Base-by-base conservation (phyloP, 768 basidiomycete species). In the Phlegmacium glaucopus region DNA sequence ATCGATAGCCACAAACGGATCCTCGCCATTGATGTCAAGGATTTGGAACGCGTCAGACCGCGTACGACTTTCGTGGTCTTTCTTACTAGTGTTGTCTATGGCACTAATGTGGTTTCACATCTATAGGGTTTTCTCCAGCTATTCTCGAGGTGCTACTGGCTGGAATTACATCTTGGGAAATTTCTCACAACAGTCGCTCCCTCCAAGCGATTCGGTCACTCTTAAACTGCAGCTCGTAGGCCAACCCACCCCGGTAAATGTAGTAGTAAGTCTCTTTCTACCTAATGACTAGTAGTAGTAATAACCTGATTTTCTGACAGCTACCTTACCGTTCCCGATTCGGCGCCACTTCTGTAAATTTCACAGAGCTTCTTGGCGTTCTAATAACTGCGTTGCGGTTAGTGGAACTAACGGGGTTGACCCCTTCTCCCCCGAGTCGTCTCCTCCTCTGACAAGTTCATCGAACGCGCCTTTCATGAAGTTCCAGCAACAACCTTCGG, bases 251-350 rank as follows among this genome's bases (percentile, higher is more conserved):
- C 65, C 67, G 18, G 78, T 80, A 28, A 74, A 67, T 4, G 57
- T 82, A 47, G 67, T 65, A 2, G 80, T 79, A 49, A 47, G 73
- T 61, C 15, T 12, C 35, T 30, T 26, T n/a, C n/a, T n/a, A 15
- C 39, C 2, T 22, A 22, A 3, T 17, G 16, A 16, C 16, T 12
- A 11, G 32, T 5, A 22, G 22, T 5, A 22, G 22, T 22, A 22
- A n/a, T 22, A 22, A 22, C 22, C 22, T 22, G 32, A n/a, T 11
- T 16, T 27, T 22, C 22, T 12, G 11, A 22, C 42, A 82, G 80
- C 52, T 83, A 39, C 81, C 83, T 5, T 83, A 82, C 56, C 75
- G 78, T 32, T 77, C 80, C 6, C 74, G 78, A 36, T 65, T 83
- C 45, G 69, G 71, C 9, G 58, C 74, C 1, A 57, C 61, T 4